Evolutionary conservation across 2,329 filamentous ascomycete genomes (phyloP), one percentile per base, ranked within the genome.

Genomic region (Venturia nashicola): DNA sequence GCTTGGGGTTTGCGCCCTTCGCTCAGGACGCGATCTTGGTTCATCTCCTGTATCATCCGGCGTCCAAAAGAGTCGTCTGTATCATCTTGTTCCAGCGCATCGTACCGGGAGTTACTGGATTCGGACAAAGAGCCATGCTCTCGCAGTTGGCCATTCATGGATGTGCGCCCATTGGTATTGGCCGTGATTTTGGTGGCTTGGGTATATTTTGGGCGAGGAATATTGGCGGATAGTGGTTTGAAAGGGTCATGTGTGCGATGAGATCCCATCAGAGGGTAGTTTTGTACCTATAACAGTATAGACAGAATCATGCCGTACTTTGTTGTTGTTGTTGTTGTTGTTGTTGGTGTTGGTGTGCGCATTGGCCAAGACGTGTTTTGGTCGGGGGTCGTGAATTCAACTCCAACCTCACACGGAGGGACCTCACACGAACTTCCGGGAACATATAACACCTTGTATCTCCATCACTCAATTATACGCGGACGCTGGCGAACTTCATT

Each of bases 1-100:
- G 77, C 70, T 63, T 71, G 70, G 11, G 66, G 65, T 23, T 42
- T 20, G 20, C 20, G 57, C 32, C 57, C 40, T 65, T 72, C 71
- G 16, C 36, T 55, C 36, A 23, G 43, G 18, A 44, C 48, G 42
- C 61, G 44, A 20, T 55, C 51, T 27, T 55, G 39, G 23, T 42
- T 42, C 46, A 59, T 59, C 23, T 57, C 36, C 12, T 51, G 61
- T 23, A 63, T 63, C 51, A 63, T 63, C 8, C 42, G 34, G 20
- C 51, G 34, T 34, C 51, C 51, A 40, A 63, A 63, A 5, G 46
- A 55, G 42, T 63, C 61, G 48, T 55, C 61, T 14, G 61, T 59
- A 27, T 63, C 61, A 12, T 59, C 46, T 39, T 63, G 48, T 0
- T 62, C 43, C 43, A 62, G 43, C 23, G 23, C 61, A 39, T 62